phyloP scores from a whole-genome alignment of 106 monocot species.

The Allium cepa region DNA sequence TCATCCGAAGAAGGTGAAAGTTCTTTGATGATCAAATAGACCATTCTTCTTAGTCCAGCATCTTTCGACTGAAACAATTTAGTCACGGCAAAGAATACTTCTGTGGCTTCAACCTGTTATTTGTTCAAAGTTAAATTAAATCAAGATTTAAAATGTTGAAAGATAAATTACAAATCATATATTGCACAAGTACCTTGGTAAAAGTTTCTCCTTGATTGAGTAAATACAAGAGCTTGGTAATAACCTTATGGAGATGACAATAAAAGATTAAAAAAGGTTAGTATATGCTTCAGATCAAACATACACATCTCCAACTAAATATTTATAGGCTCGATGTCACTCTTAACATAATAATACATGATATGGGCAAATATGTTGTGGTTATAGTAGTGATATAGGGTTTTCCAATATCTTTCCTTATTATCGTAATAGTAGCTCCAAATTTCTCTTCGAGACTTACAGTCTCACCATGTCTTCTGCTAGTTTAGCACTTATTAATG shows the following conservation, averaged over 20 bases:
- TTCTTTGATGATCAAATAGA: conserved; percentile 98
- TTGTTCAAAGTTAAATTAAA: background rate
- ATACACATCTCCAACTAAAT: too few relatives aligned
- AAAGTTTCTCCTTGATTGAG: conserved; percentile 98
- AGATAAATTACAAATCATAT: background rate
- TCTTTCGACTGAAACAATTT: conserved; percentile 97
- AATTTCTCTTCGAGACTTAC: too few relatives aligned
- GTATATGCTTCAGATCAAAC: too few relatives aligned
- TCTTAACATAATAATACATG: too few relatives aligned
- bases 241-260: conserved; percentile 32
- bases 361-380: too few relatives aligned
- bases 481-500: too few relatives aligned
- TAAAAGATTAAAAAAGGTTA: background rate
- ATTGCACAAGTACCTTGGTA: conserved; percentile 48
- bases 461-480: too few relatives aligned
- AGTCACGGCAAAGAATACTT: conserved; percentile 95
- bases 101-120: conserved; percentile 80
- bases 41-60: conserved; percentile 87
- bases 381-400: too few relatives aligned
- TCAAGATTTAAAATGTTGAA: background rate
- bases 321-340: too few relatives aligned
- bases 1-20: conserved; percentile 97
- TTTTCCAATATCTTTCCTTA: too few relatives aligned
- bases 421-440: too few relatives aligned
- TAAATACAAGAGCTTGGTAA: conserved; percentile 86